Conservation (phyloP, 306 rosid genomes). For the Dryas alaskensis region DNA sequence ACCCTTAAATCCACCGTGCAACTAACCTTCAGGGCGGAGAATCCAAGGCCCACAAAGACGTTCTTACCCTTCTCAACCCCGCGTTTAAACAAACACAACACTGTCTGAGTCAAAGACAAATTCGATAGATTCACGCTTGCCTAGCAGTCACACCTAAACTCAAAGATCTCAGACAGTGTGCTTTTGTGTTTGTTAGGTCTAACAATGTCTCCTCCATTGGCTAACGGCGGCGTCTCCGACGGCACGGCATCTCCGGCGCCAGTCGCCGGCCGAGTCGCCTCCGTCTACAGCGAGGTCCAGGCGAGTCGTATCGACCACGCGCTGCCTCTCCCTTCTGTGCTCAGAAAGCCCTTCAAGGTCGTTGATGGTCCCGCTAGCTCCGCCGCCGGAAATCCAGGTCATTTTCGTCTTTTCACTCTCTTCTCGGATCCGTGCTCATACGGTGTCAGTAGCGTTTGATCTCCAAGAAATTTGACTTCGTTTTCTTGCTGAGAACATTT, state of each 20-base stretch:
- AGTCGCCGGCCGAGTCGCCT: constrained; percentile 48
- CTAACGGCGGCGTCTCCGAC: constrained; percentile 43
- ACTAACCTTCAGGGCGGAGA: constrained; percentile 27
- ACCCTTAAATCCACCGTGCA: not conserved
- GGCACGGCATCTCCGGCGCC: constrained; percentile 14
- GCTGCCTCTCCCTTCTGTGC: constrained; percentile 86
- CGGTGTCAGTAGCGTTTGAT: constrained; percentile 9
- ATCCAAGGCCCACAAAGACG: constrained; percentile 18
- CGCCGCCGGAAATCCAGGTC: constrained; percentile 96
- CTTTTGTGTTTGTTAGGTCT: not conserved
- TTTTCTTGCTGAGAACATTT: not conserved
- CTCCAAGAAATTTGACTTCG: constrained; percentile 6
- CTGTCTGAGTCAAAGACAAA: not conserved
- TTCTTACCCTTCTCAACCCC: constrained; percentile 18
- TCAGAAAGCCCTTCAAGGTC: constrained; percentile 58
- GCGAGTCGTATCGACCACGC: constrained; percentile 68
- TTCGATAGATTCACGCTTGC: constrained; percentile 24
- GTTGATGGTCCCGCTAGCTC: constrained; percentile 84
- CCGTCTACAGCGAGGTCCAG: constrained; percentile 87
- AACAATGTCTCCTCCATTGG: constrained; percentile 53
- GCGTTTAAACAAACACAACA: not conserved
- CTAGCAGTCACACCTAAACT: constrained; percentile 9
- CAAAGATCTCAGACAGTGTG: constrained; percentile 2
- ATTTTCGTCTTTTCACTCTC: not conserved
- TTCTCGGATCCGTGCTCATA: constrained; percentile 28